Percentiles rank a stretch among this genome's conserved stretches.
Evolutionary conservation across 2,329 filamentous ascomycete genomes (phyloP).

Genomic region (Plectosphaerella plurivora): DNA sequence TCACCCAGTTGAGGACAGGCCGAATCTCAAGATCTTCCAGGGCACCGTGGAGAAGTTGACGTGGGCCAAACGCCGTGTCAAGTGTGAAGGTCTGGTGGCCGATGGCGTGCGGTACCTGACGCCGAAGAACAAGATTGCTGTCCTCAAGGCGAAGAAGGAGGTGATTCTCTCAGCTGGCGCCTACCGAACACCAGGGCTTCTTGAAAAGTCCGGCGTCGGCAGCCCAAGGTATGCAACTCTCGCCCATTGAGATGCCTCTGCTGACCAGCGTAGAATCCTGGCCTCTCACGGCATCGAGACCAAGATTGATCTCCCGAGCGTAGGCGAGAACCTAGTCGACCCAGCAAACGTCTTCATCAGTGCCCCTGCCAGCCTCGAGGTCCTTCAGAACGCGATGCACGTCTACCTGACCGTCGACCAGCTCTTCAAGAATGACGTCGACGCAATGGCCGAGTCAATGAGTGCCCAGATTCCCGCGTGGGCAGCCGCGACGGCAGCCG

Average conservation of each 20-base stretch:
- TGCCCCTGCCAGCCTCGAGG: constrained; percentile 4
- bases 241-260: not conserved
- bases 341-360: constrained; percentile 32
- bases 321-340: constrained; percentile 49
- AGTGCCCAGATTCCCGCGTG: constrained; percentile 20
- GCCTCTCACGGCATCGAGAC: constrained; percentile 34
- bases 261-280: constrained; percentile 26
- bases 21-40: constrained; percentile 32
- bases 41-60: constrained; percentile 28
- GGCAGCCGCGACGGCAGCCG: constrained; percentile 21
- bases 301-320: constrained; percentile 40
- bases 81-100: constrained; percentile 13
- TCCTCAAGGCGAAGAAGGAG: constrained; percentile 36
- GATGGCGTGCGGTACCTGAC: constrained; percentile 29
- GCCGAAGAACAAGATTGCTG: constrained; percentile 25
- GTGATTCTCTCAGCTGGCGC: constrained; percentile 44
- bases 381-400: constrained; percentile 18
- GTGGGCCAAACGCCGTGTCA: constrained; percentile 15
- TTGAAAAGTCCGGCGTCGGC: constrained; percentile 50
- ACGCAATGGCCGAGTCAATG: constrained; percentile 17
- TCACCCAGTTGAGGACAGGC: constrained; percentile 27
- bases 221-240: constrained; percentile 20
- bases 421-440: constrained; percentile 23
- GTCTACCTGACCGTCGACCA: constrained; percentile 27
- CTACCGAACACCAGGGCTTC: constrained; percentile 45